These are phyloP conservation scores for Leccinum disarticulatum DNA, from an alignment of 768 basidiomycete genomes.

Conservation along the genomic window DNA sequence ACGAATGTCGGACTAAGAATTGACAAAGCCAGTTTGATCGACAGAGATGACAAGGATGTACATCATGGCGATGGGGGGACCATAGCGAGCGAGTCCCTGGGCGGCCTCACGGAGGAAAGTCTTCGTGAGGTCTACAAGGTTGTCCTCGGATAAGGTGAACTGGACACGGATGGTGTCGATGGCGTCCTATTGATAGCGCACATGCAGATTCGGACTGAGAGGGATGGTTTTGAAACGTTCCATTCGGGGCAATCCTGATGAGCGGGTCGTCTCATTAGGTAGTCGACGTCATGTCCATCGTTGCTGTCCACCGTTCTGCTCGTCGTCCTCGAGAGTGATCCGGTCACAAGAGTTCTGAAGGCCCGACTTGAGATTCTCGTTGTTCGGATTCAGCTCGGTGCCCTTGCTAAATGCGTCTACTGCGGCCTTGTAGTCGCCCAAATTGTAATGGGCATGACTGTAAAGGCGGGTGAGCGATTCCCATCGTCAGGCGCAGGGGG, in stretches of 20 bases:
- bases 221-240: neutral
- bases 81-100: conserved; percentile 70
- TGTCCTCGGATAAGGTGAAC: conserved; percentile 64
- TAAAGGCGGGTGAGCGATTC: conserved; percentile 17
- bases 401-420: conserved; percentile 84
- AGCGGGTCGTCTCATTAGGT: too few species aligned
- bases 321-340: conserved; percentile 46
- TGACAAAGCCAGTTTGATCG: neutral
- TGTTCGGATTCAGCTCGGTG: conserved; percentile 78
- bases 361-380: conserved; percentile 77
- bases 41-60: conserved; percentile 30
- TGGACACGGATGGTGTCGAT: conserved; percentile 69
- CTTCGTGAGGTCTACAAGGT: conserved; percentile 66
- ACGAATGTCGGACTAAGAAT: conserved; percentile 83
- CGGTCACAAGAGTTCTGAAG: conserved; percentile 75
- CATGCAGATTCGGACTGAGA: conserved; percentile 14
- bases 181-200: conserved; percentile 44
- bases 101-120: conserved; percentile 82
- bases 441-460: conserved; percentile 90
- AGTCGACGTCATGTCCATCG: too few species aligned
- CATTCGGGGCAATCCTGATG: neutral
- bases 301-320: neutral
- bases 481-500: neutral
- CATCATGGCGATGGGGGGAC: conserved; percentile 92
- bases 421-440: conserved; percentile 75